These are phyloP conservation scores for Saccharomyces uvarum DNA, from an alignment of 1,139 yeast genomes.

Conservation along the genomic window DNA sequence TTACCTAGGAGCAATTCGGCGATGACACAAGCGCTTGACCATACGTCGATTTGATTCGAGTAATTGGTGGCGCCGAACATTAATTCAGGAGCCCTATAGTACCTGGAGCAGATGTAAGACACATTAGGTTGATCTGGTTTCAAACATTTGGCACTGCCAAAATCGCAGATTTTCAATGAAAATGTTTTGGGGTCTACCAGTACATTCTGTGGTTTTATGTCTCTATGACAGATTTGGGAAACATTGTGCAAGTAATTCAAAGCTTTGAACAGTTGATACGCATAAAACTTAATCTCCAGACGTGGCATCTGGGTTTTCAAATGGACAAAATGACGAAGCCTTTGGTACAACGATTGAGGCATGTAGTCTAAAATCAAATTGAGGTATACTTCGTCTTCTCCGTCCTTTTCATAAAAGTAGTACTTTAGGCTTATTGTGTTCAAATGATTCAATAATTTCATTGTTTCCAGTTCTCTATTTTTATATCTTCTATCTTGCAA, in stretches of 20 bases:
- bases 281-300: slow-evolving; percentile 79
- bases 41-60: slow-evolving; percentile 90
- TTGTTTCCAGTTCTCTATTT: slow-evolving; percentile 91
- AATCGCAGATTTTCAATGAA: slow-evolving; percentile 84
- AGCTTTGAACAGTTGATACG: slow-evolving; percentile 86
- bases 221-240: slow-evolving; percentile 88
- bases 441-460: slow-evolving; percentile 77
- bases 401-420: slow-evolving; percentile 68
- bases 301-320: slow-evolving; percentile 75
- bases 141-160: slow-evolving; percentile 91
- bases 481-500: slow-evolving; percentile 92
- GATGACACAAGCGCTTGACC: slow-evolving; percentile 98
- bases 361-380: slow-evolving; percentile 85
- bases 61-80: slow-evolving; percentile 87
- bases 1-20: slow-evolving; percentile 93
- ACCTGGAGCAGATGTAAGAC: slow-evolving; percentile 90
- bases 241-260: slow-evolving; percentile 83
- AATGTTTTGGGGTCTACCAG: slow-evolving; percentile 81
- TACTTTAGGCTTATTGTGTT: slow-evolving; percentile 85
- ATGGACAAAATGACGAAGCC: slow-evolving; percentile 76
- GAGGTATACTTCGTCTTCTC: slow-evolving; percentile 55
- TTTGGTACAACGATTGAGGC: slow-evolving; percentile 90
- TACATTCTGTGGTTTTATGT: slow-evolving; percentile 91
- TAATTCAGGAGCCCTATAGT: slow-evolving; percentile 90
- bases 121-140: slow-evolving; percentile 90